Base-by-base conservation (phyloP, 768 basidiomycete genomes). In the Collybia sp. region DNA sequence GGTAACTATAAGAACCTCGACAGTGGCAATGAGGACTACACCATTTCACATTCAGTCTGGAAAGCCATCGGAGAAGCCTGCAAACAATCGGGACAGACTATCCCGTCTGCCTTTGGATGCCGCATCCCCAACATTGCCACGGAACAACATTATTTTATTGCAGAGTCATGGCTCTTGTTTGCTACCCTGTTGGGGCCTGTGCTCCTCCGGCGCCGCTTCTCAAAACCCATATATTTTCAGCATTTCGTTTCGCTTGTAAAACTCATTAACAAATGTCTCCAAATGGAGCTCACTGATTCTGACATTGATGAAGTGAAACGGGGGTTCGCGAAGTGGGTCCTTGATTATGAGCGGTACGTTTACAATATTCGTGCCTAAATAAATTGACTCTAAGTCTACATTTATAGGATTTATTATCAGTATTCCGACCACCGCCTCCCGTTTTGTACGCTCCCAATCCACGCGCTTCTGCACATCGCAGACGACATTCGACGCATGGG, bases 381-480 rank as follows among this genome's bases (percentile, higher is more conserved):
- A 25, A 25, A 25, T 8, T 25, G 25, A 25, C n/a, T 25, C 25
- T 8, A 25, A 8, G 25, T 25, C 25, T n/a, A n/a, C n/a, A n/a
- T n/a, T n/a, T n/a, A n/a, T 13, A 34, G 33, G 61, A 50, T 6
- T 19, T 31, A 31, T 12, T n/a, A 30, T 31, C 11, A 34, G 3
- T 25, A 15, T 37, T 10, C 9, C 19, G 9, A 16, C 17, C 33
- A 9, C 33, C 31, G 35, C 17, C 20, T 4, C 17, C 15, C 33
- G 33, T 10, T 15, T 10, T 34, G 33, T 34, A 10, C 15, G 11
- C 15, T 66, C 2, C 63, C 65, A 1, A 50, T 69, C 8, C 69
- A 71, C 49, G 57, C 54, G 1, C 56, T 71, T 8, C 62, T 71
- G n/a, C 69, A 71, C 43, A 56, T 69, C 49, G 65, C 63, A 6